Conservation (phyloP, 2,329 filamentous ascomycete species). For the Epichloe uncinata region DNA sequence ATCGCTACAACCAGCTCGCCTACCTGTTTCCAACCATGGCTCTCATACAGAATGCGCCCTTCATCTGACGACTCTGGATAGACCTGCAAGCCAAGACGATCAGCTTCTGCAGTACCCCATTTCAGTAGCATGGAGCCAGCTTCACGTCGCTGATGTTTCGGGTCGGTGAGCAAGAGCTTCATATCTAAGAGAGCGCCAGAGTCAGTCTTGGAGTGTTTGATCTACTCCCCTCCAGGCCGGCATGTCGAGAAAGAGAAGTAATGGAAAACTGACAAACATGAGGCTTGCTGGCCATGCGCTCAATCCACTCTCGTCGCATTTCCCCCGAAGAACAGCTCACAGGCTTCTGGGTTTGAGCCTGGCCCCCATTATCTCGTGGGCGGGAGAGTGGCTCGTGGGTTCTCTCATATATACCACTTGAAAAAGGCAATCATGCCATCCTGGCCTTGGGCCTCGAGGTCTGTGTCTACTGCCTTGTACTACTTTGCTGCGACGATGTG, state of each 20-base stretch:
- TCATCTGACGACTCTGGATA: conserved; percentile 24
- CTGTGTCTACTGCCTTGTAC: conserved; percentile 17
- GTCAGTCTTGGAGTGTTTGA: too few species aligned
- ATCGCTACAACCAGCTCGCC: conserved; percentile 10
- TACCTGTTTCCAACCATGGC: conserved; percentile 20
- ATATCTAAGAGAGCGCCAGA: conserved; percentile 15
- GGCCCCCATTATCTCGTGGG: conserved; percentile 15
- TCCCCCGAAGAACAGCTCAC: conserved; percentile 18
- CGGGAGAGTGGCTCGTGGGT: conserved; percentile 11
- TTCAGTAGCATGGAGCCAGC: conserved; percentile 21
- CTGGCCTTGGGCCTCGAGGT: conserved; percentile 13
- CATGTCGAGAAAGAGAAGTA: not conserved
- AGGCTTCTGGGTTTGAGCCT: conserved; percentile 20
- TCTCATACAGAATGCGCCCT: conserved; percentile 20
- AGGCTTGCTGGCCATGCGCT: conserved; percentile 18
- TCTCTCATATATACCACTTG: conserved; percentile 22
- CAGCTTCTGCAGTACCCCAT: conserved; percentile 23
- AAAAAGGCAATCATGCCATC: conserved; percentile 21
- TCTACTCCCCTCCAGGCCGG: too few species aligned
- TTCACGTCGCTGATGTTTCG: conserved; percentile 23
- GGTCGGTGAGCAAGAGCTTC: conserved; percentile 24
- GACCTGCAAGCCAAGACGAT: conserved; percentile 20
- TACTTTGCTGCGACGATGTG: conserved; percentile 10
- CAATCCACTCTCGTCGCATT: conserved; percentile 18
- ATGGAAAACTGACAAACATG: conserved; percentile 21